phyloP scores from a whole-genome alignment of 1,284 basidiomycete species.

The Fomitopsis betulina region DNA sequence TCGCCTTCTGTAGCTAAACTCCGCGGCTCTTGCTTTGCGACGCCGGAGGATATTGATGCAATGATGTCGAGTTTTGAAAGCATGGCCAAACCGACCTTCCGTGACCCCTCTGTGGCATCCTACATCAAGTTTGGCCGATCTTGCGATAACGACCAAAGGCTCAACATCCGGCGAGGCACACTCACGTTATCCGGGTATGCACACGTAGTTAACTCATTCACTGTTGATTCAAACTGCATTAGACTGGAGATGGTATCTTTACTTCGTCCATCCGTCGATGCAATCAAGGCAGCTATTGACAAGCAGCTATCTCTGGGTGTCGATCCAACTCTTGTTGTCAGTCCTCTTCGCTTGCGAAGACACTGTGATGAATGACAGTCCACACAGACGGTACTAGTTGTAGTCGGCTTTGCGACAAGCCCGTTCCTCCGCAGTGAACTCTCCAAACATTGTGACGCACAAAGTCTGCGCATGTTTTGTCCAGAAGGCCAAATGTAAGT shows the following conservation, averaged over 20 bases:
- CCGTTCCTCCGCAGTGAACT: not conserved
- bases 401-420: constrained; percentile 32
- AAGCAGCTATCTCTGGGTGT: constrained; percentile 22
- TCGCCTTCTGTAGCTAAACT: not conserved
- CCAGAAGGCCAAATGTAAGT: not conserved
- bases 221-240: not conserved
- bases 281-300: constrained; percentile 29
- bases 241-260: constrained; percentile 32
- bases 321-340: not conserved
- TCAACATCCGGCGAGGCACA: no score
- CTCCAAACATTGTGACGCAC: not conserved
- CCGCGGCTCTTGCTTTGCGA: no score
- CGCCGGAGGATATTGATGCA: no score
- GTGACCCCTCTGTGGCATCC: not conserved
- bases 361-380: not conserved
- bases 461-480: not conserved
- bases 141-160: no score
- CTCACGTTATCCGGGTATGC: constrained; percentile 31
- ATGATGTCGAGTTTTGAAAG: no score
- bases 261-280: constrained; percentile 35
- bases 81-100: not conserved
- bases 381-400: constrained; percentile 32
- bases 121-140: not conserved
- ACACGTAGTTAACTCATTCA: no score
- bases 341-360: not conserved